A percentile compares a stretch with the other conserved stretches of the same genome.
phyloP scores from a whole-genome alignment of 805 yeast species.

The Saccharomycopsis sp. region DNA sequence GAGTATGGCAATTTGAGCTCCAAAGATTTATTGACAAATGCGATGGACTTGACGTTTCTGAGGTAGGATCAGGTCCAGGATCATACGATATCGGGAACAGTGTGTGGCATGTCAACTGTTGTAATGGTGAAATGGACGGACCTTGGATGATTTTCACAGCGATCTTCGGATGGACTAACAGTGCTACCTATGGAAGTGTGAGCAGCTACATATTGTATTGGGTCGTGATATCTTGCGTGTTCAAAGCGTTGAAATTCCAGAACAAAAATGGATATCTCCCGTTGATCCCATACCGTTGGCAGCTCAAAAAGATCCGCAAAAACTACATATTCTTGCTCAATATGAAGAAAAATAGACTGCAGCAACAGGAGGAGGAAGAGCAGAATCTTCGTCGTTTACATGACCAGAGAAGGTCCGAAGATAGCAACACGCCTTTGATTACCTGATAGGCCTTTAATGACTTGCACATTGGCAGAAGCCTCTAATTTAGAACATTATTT shows the following conservation, averaged over 20 bases:
- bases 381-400: neutral
- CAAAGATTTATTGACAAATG: conserved; percentile 69
- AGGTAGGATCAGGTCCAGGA: conserved; percentile 90
- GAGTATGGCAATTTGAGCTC: conserved; percentile 85
- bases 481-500: too few relatives aligned
- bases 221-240: conserved; percentile 41
- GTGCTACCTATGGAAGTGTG: conserved; percentile 88
- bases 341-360: conserved; percentile 1
- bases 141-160: conserved; percentile 90
- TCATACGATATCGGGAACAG: conserved; percentile 74
- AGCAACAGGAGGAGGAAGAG: neutral
- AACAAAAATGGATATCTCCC: conserved; percentile 57
- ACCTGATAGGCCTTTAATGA: too few relatives aligned
- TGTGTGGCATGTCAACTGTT: conserved; percentile 93
- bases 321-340: conserved; percentile 24
- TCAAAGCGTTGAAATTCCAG: conserved; percentile 42
- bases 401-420: neutral
- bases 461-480: too few relatives aligned
- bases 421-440: neutral
- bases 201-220: conserved; percentile 67
- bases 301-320: conserved; percentile 43
- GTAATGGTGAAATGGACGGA: conserved; percentile 89
- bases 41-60: conserved; percentile 78
- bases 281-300: conserved; percentile 53
- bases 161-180: conserved; percentile 87